Conservation (phyloP, 2,329 filamentous ascomycete genomes). For the Verticillium klebahnii region DNA sequence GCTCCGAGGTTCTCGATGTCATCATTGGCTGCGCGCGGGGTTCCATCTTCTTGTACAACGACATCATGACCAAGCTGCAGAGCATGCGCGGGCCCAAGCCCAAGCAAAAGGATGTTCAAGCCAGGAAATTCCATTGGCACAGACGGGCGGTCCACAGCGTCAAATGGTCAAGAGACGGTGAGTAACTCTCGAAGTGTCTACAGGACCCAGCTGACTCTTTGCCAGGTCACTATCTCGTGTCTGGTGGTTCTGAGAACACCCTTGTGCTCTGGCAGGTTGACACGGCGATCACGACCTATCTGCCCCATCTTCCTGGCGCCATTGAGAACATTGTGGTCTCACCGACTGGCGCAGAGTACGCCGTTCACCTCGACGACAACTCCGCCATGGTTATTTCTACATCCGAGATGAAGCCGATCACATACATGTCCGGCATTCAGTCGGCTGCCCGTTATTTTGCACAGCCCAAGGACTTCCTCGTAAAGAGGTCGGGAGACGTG, state of each 20-base stretch:
- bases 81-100: conserved; percentile 29
- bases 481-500: conserved; percentile 45
- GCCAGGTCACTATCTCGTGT: conserved; percentile 85
- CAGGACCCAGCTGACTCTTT: conserved; percentile 23
- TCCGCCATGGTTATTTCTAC: conserved; percentile 88
- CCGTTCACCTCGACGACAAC: conserved; percentile 84
- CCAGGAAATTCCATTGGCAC: conserved; percentile 85
- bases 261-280: conserved; percentile 92
- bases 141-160: conserved; percentile 74
- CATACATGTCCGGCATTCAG: conserved; percentile 82
- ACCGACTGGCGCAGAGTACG: conserved; percentile 73
- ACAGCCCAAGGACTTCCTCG: conserved; percentile 46
- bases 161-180: conserved; percentile 92
- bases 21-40: conserved; percentile 74
- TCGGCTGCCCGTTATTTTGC: conserved; percentile 47
- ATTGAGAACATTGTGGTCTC: conserved; percentile 85
- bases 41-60: conserved; percentile 75
- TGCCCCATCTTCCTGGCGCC: conserved; percentile 85
- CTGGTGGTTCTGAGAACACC: conserved; percentile 84
- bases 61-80: conserved; percentile 59
- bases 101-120: conserved; percentile 45
- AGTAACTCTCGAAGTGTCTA: not conserved
- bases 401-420: conserved; percentile 77
- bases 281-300: conserved; percentile 73
- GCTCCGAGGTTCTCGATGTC: conserved; percentile 56